Conservation (phyloP, 2,329 filamentous ascomycete genomes). For the Fonsecaea monophora region DNA sequence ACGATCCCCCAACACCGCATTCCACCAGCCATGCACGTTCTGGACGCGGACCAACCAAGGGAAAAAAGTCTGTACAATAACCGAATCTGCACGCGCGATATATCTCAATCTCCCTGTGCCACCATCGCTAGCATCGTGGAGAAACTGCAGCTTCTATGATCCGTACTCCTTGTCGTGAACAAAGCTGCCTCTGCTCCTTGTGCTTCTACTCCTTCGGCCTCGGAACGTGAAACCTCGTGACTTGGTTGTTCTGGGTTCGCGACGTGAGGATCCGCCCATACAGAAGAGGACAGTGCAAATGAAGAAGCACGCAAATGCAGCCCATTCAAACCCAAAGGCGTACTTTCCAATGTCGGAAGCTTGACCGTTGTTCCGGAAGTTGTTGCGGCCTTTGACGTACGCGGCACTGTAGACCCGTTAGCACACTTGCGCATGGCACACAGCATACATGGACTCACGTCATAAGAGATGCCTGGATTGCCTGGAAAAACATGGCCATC, state of each 20-base stretch:
- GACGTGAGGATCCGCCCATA: slow-evolving; percentile 47
- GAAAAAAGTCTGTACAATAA: slow-evolving; percentile 20
- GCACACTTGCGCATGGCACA: background rate
- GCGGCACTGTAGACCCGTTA: slow-evolving; percentile 58
- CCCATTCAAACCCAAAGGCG: slow-evolving; percentile 69
- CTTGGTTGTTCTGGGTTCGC: slow-evolving; percentile 20
- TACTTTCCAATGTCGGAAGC: slow-evolving; percentile 61
- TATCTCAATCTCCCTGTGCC: background rate
- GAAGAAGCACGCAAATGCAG: slow-evolving; percentile 61
- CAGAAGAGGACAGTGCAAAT: slow-evolving; percentile 65
- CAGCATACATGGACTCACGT: slow-evolving; percentile 59
- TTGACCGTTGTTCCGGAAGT: slow-evolving; percentile 60
- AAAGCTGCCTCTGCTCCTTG: slow-evolving; percentile 42
- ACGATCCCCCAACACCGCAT: slow-evolving; percentile 10
- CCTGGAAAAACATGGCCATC: slow-evolving; percentile 65
- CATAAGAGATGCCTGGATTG: slow-evolving; percentile 64
- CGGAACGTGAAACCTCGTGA: slow-evolving; percentile 30
- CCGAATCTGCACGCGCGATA: background rate
- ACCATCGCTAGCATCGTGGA: background rate
- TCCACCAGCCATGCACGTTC: background rate
- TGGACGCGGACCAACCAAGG: background rate
- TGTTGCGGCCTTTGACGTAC: slow-evolving; percentile 63
- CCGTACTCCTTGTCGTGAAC: slow-evolving; percentile 42
- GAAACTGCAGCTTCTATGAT: slow-evolving; percentile 20
- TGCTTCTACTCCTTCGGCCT: slow-evolving; percentile 39